These are phyloP conservation scores for Isatis tinctoria DNA, from an alignment of 345 rosid species.

Conservation along the genomic window DNA sequence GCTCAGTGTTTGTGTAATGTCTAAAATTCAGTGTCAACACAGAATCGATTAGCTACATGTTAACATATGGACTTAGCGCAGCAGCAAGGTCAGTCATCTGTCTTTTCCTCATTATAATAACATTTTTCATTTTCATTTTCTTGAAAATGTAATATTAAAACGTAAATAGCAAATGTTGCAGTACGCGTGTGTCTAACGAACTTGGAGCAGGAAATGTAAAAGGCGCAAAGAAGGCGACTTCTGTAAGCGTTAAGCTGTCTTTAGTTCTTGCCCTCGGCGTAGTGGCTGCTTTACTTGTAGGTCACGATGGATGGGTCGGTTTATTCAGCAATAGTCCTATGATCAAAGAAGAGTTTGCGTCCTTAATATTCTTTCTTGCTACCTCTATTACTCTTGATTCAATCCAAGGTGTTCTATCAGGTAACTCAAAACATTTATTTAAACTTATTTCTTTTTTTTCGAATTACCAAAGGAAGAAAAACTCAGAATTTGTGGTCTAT, in stretches of 20 bases:
- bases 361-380: slow-evolving; percentile 54
- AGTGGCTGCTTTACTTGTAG: slow-evolving; percentile 41
- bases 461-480: not conserved
- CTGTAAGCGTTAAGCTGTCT: slow-evolving; percentile 46
- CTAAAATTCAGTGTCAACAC: slow-evolving; percentile 46
- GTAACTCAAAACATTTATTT: slow-evolving; percentile 17
- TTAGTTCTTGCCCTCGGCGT: slow-evolving; percentile 44
- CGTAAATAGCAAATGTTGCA: slow-evolving; percentile 10
- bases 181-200: slow-evolving; percentile 86
- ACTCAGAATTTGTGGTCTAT: not conserved
- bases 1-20: not conserved
- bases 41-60: slow-evolving; percentile 58
- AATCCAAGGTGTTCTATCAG: slow-evolving; percentile 63
- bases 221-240: slow-evolving; percentile 51
- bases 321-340: slow-evolving; percentile 45
- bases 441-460: not conserved
- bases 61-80: slow-evolving; percentile 69
- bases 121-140: not conserved
- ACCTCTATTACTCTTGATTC: slow-evolving; percentile 54
- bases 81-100: slow-evolving; percentile 60
- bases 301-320: slow-evolving; percentile 59
- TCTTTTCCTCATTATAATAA: not conserved
- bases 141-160: not conserved
- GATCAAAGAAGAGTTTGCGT: slow-evolving; percentile 43
- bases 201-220: slow-evolving; percentile 56